phyloP scores from a whole-genome alignment of 2,329 filamentous ascomycete species.

The Dichotomopilus funicola region DNA sequence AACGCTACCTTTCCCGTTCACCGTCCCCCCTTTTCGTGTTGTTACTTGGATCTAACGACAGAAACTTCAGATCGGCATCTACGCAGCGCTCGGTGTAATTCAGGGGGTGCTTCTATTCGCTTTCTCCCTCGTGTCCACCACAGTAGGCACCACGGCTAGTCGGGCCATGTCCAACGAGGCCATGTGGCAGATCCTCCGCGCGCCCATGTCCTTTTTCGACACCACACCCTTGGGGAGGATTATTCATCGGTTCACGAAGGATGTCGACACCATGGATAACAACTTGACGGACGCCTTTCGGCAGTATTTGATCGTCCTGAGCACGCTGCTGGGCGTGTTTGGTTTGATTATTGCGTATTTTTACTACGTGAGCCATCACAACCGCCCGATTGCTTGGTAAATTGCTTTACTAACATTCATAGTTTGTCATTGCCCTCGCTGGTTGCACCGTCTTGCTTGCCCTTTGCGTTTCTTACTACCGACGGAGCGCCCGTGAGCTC shows the following conservation, averaged over 20 bases:
- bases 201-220: conserved; percentile 89
- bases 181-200: conserved; percentile 64
- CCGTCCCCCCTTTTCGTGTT: too few species aligned
- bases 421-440: conserved; percentile 56
- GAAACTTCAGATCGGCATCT: conserved; percentile 54
- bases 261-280: conserved; percentile 96
- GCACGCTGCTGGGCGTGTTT: conserved; percentile 77
- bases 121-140: conserved; percentile 72
- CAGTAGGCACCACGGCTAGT: conserved; percentile 74
- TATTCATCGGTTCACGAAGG: conserved; percentile 91
- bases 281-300: conserved; percentile 80
- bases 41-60: too few species aligned
- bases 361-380: conserved; percentile 49
- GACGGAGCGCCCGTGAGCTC: conserved; percentile 83
- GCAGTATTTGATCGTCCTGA: conserved; percentile 84
- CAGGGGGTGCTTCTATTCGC: conserved; percentile 72
- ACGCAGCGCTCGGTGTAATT: conserved; percentile 61
- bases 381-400: too few species aligned
- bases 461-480: conserved; percentile 79
- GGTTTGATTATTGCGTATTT: conserved; percentile 88
- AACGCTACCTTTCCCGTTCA: too few species aligned
- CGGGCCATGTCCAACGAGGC: conserved; percentile 75
- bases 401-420: too few species aligned
- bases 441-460: conserved; percentile 70
- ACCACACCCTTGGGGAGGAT: conserved; percentile 93